Evolutionary conservation across 2,329 filamentous ascomycete species (phyloP).

Genomic region (Lasiodiplodia citricola): DNA sequence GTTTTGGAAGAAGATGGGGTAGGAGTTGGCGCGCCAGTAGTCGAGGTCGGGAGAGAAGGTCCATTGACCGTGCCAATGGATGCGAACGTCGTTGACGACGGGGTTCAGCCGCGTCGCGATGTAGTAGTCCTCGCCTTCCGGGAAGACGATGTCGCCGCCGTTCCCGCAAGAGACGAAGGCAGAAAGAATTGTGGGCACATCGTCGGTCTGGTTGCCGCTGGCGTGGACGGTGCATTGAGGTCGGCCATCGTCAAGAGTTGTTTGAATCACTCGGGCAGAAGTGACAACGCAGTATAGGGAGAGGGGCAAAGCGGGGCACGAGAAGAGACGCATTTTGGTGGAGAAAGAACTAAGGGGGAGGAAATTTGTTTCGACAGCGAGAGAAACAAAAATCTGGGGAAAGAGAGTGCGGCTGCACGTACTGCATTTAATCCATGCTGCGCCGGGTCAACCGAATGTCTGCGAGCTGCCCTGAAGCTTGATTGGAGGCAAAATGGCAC

Average conservation of each 20-base stretch:
- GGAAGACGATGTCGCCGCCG: slow-evolving; percentile 56
- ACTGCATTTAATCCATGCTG: neutral
- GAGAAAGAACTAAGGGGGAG: neutral
- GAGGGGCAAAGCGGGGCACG: neutral
- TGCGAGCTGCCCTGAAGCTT: neutral
- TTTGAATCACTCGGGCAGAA: slow-evolving; percentile 1
- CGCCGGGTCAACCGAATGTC: neutral
- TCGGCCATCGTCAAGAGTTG: slow-evolving; percentile 24
- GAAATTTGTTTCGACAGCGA: neutral
- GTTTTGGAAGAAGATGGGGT: slow-evolving; percentile 61
- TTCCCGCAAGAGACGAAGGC: slow-evolving; percentile 49
- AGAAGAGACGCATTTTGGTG: slow-evolving; percentile 13
- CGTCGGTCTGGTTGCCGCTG: slow-evolving; percentile 44
- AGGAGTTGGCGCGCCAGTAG: slow-evolving; percentile 62
- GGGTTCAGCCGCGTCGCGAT: slow-evolving; percentile 59
- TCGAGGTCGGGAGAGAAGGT: slow-evolving; percentile 56
- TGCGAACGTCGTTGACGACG: slow-evolving; percentile 54
- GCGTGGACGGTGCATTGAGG: slow-evolving; percentile 48
- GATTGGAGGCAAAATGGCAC: slow-evolving; percentile 24
- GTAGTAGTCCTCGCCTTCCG: slow-evolving; percentile 56
- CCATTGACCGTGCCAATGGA: slow-evolving; percentile 61
- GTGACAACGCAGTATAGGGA: neutral
- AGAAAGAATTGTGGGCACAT: slow-evolving; percentile 48
- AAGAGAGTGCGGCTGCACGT: neutral
- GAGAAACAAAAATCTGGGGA: slow-evolving; percentile 1